Percentiles rank a stretch among this genome's conserved stretches.
These are phyloP conservation scores for Mortierella polycephala DNA, from an alignment of 371 early-diverging fungal species.

Conservation along the genomic window DNA sequence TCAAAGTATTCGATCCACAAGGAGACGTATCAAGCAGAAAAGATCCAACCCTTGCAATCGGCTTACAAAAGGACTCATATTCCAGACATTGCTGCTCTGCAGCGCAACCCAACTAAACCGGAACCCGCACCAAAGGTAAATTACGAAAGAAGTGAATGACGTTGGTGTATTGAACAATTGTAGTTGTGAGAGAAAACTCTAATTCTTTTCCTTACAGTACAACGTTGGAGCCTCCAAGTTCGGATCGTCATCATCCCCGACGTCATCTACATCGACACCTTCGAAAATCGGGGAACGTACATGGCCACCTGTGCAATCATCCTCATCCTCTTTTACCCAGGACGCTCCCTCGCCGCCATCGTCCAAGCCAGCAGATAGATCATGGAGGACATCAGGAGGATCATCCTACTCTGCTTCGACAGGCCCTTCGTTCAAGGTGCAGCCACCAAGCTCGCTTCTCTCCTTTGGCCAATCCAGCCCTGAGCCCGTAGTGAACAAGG, in stretches of 20 bases:
- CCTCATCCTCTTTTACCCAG: constrained; percentile 16
- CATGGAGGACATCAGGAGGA: constrained; percentile 30
- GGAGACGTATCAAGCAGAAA: constrained; percentile 60
- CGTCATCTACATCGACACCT: constrained; percentile 6
- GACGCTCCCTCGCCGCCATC: constrained; percentile 18
- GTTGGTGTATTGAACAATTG: too few relatives aligned
- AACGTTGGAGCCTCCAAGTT: constrained; percentile 15
- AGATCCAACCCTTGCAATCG: constrained; percentile 56
- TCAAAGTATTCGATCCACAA: constrained; percentile 90
- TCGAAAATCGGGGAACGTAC: constrained; percentile 21
- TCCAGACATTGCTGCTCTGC: constrained; percentile 72
- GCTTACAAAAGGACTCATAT: constrained; percentile 73
- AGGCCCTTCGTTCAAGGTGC: constrained; percentile 22
- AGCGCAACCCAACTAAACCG: constrained; percentile 65
- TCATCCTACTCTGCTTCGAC: constrained; percentile 38
- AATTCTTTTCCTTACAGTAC: constrained; percentile 7
- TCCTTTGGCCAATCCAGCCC: constrained; percentile 20
- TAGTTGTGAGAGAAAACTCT: not conserved
- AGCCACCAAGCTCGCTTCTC: constrained; percentile 29
- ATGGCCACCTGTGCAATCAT: constrained; percentile 33
- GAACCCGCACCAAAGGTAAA: constrained; percentile 63
- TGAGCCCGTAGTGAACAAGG: constrained; percentile 49
- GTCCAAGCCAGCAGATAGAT: constrained; percentile 19
- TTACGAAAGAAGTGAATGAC: not conserved
- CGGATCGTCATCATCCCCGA: constrained; percentile 3